Percentiles rank a stretch among this genome's conserved stretches.
Evolutionary conservation across 2,329 filamentous ascomycete genomes (phyloP).

Genomic region (Calonectria hawksworthii): DNA sequence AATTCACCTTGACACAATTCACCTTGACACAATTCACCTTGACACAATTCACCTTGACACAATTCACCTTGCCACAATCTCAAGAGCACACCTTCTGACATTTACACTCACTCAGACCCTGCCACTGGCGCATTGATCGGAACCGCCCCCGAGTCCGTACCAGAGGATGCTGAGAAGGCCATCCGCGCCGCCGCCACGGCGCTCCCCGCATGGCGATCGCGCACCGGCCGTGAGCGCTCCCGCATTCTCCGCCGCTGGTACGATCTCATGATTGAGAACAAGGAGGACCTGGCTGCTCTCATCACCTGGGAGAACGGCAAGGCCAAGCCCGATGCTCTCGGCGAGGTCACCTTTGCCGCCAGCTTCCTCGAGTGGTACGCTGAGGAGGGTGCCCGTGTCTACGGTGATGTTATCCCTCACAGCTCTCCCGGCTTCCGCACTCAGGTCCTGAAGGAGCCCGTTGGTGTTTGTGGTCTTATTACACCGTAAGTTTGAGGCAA

Average conservation of each 20-base stretch:
- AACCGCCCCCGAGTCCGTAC: slow-evolving; percentile 77
- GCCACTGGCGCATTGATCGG: slow-evolving; percentile 76
- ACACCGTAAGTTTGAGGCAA: slow-evolving; percentile 56
- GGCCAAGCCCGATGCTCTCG: slow-evolving; percentile 69
- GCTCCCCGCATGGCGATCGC: slow-evolving; percentile 68
- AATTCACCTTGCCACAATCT: background rate
- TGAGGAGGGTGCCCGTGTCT: slow-evolving; percentile 68
- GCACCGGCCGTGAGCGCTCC: slow-evolving; percentile 69
- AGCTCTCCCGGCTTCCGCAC: slow-evolving; percentile 67
- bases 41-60: background rate
- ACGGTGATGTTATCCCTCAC: slow-evolving; percentile 71
- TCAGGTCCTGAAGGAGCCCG: slow-evolving; percentile 22
- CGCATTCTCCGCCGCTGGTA: slow-evolving; percentile 73
- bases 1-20: background rate
- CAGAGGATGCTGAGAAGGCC: slow-evolving; percentile 74
- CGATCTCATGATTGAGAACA: slow-evolving; percentile 73
- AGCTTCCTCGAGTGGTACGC: slow-evolving; percentile 72
- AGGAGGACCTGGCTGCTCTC: slow-evolving; percentile 73
- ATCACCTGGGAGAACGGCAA: slow-evolving; percentile 81
- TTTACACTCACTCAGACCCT: slow-evolving; percentile 63
- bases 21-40: background rate
- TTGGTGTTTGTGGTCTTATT: slow-evolving; percentile 55
- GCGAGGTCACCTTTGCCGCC: slow-evolving; percentile 68
- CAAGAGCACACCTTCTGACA: background rate
- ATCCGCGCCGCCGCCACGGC: slow-evolving; percentile 77